Evolutionary conservation across 2,329 filamentous ascomycete genomes (phyloP).

Genomic region (Colletotrichum aenigma): DNA sequence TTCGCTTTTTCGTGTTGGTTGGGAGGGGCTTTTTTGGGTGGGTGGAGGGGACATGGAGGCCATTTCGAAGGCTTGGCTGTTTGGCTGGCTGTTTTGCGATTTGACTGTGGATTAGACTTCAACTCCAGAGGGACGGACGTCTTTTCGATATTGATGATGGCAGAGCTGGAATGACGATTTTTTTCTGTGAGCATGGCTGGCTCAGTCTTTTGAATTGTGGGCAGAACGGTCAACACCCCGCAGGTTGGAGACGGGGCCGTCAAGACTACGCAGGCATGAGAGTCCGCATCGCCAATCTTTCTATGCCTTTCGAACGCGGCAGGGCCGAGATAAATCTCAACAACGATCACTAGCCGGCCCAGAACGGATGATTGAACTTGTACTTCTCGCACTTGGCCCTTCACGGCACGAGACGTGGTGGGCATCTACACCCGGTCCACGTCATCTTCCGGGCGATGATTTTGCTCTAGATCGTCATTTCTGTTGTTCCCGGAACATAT

Average conservation of each 20-base stretch:
- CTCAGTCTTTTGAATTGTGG: not conserved
- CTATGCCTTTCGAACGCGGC: too few relatives aligned
- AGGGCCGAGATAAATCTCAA: too few relatives aligned
- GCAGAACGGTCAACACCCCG: not conserved
- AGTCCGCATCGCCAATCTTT: too few relatives aligned
- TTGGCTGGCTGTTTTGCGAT: not conserved
- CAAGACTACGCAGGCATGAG: not conserved
- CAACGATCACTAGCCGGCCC: too few relatives aligned
- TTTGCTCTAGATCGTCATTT: not conserved
- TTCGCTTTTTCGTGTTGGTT: not conserved
- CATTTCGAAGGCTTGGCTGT: not conserved
- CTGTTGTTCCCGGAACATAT: not conserved
- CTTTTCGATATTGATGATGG: not conserved
- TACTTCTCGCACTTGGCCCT: too few relatives aligned
- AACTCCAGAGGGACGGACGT: not conserved
- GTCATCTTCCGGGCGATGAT: not conserved
- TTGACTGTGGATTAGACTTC: not conserved
- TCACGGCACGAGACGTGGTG: accelerated
- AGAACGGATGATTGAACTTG: not conserved
- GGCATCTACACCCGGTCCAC: not conserved
- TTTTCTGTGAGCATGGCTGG: accelerated
- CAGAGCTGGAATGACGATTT: not conserved
- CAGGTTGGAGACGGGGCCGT: not conserved
- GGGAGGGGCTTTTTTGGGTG: not conserved
- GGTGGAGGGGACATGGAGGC: too few relatives aligned